A percentile compares a stretch with the other conserved stretches of the same genome.
These are phyloP conservation scores for Salvia sclarea DNA, from an alignment of 305 asterid species.

Conservation along the genomic window DNA sequence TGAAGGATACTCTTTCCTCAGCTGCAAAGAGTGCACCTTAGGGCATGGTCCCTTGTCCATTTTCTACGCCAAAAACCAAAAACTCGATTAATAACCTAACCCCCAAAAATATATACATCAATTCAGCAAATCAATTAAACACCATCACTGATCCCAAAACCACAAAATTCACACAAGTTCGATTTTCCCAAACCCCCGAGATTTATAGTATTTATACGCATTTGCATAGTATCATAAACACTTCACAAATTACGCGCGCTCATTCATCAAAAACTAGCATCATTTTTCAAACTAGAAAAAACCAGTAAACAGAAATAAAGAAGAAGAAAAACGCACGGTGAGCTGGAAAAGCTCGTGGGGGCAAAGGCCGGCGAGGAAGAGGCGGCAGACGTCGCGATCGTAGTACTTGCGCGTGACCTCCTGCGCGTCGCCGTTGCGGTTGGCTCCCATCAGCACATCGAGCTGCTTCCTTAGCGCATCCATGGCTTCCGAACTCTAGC, in stretches of 20 bases:
- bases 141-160: not conserved
- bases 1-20: constrained; percentile 87
- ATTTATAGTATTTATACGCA: not conserved
- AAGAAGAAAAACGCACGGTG: constrained; percentile 51
- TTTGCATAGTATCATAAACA: not conserved
- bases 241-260: not conserved
- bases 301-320: not conserved
- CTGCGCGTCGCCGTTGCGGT: constrained; percentile 83
- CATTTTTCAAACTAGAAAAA: constrained; percentile 8
- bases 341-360: constrained; percentile 97
- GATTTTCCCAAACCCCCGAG: not conserved
- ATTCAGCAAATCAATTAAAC: not conserved
- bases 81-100: not conserved
- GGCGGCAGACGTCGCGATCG: constrained; percentile 98
- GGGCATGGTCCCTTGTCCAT: constrained; percentile 95
- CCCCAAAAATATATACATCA: not conserved
- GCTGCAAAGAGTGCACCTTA: constrained; percentile 83
- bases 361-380: constrained; percentile 90
- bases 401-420: constrained; percentile 90
- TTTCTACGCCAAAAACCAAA: constrained; percentile 51
- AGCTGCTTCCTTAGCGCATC: constrained; percentile 97
- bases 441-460: constrained; percentile 94
- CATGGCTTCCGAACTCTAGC: constrained; percentile 43
- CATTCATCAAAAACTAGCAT: not conserved
- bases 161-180: constrained; percentile 3